phyloP scores from a whole-genome alignment of 1,284 basidiomycete species.

The Schizophyllum amplum region DNA sequence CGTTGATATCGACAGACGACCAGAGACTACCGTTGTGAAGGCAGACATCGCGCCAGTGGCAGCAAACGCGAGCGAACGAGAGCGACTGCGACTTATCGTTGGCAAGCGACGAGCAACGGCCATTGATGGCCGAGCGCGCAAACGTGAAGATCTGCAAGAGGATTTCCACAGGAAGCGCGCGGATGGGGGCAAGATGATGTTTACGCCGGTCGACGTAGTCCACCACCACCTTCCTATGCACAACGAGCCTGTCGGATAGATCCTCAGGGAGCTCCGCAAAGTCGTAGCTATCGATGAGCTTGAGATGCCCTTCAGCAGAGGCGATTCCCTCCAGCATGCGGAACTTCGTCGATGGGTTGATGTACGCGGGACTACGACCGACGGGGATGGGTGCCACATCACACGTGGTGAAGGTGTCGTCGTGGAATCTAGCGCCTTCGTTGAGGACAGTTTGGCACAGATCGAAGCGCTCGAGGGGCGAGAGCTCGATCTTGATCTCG shows the following conservation, averaged over 20 bases:
- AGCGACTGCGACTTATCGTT: background rate
- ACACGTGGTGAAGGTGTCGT: background rate
- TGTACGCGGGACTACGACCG: background rate
- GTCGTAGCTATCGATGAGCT: background rate
- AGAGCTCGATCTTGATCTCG: background rate
- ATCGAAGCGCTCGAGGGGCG: background rate
- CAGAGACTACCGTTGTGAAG: background rate
- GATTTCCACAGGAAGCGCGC: background rate
- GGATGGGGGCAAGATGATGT: background rate
- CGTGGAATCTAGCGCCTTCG: background rate
- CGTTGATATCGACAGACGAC: background rate
- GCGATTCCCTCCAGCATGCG: background rate
- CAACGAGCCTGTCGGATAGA: background rate
- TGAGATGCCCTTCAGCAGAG: background rate
- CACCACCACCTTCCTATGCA: background rate
- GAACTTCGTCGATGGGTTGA: background rate
- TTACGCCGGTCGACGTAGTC: background rate
- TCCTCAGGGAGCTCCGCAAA: background rate
- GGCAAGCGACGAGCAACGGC: background rate
- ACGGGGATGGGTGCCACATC: background rate
- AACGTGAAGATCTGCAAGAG: constrained; percentile 1
- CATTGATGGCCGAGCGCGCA: background rate
- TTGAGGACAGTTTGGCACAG: background rate
- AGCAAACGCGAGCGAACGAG: background rate
- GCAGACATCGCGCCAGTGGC: background rate